phyloP scores from a whole-genome alignment of 2,329 filamentous ascomycete species.

The Pseudogymnoascus sp. region DNA sequence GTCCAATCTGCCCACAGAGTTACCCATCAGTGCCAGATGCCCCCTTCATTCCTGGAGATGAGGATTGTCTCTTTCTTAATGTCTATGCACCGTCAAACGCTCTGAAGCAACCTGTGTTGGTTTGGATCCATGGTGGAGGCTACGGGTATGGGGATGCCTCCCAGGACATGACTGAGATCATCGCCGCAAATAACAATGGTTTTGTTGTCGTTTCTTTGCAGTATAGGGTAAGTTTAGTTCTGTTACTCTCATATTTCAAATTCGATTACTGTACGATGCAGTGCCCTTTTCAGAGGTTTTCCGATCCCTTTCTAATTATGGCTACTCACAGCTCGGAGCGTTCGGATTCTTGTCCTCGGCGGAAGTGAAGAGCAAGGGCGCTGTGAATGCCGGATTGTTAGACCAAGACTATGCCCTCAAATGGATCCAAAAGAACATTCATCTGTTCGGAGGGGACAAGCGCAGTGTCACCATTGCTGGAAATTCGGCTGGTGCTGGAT shows the following conservation, averaged over 20 bases:
- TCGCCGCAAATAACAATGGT: slow-evolving; percentile 40
- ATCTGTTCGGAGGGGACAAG: slow-evolving; percentile 46
- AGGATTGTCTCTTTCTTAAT: slow-evolving; percentile 33
- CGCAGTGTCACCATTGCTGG: slow-evolving; percentile 46
- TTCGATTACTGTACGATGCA: too few species aligned
- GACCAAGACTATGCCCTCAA: slow-evolving; percentile 45
- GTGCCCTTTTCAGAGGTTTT: too few species aligned
- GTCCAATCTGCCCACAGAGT: slow-evolving; percentile 19
- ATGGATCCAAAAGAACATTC: slow-evolving; percentile 47
- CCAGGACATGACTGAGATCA: slow-evolving; percentile 33
- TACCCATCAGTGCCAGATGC: slow-evolving; percentile 12
- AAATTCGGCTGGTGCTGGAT: slow-evolving; percentile 46
- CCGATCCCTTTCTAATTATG: too few species aligned
- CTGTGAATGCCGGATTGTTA: slow-evolving; percentile 44
- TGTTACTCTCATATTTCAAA: too few species aligned
- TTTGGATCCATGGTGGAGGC: slow-evolving; percentile 35
- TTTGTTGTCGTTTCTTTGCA: slow-evolving; percentile 43
- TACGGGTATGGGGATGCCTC: slow-evolving; percentile 26
- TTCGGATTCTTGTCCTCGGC: slow-evolving; percentile 43
- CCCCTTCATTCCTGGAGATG: slow-evolving; percentile 11
- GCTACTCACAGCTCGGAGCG: slow-evolving; percentile 28
- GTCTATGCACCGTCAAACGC: slow-evolving; percentile 31
- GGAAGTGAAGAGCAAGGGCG: slow-evolving; percentile 33
- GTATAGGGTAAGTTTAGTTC: slow-evolving; percentile 35
- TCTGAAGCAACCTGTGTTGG: slow-evolving; percentile 31